Base-by-base conservation (phyloP, 75 land plant species). In the Selaginella tamariscina region DNA sequence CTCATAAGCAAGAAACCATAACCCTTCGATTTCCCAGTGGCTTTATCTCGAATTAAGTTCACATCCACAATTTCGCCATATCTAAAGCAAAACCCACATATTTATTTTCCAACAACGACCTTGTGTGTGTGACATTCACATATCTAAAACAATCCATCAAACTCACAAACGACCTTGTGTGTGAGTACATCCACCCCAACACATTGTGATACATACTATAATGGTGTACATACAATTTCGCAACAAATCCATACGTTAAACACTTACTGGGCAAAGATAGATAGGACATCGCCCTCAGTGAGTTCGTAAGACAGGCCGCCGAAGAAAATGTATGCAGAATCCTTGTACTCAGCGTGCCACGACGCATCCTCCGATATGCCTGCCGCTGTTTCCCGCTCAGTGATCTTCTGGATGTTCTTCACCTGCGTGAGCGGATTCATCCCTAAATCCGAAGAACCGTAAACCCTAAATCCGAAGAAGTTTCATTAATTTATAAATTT, bases 371-470 rank as follows among this genome's bases (percentile, higher is more conserved):
- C 98, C 0, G 90, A 86, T 23, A 93, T 86, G 0, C 98, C 98
- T 0, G 84, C 30, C 1, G 79, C 78, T 0, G 85, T 85, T 74
- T 93, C 98, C 57, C 81, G 76, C 18, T 84, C 75, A 21, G 84
- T 93, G 44, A 93, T 84, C 63, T 86, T 84, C 69, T 93, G 98
- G 1, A 76, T 72, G 15, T 88, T 82, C 76, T 93, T 93, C 75
- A 93, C 98, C 71, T 82, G 74, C 32, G 98, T 93, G 62, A 93
- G 56, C 0, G 98, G 98, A 85, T 92, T 91, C 97, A 92, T 92
- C 49, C 49, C 49, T 39, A 5, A 39, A 39, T n/a, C n/a, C n/a
- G n/a, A n/a, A n/a, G n/a, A n/a, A n/a, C n/a, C n/a, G n/a, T n/a
- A n/a, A n/a, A n/a, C n/a, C n/a, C n/a, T n/a, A n/a, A n/a, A n/a